Percentiles rank a stretch among this genome's conserved stretches.
These are phyloP conservation scores for Serendipita sp. DNA, from an alignment of 768 basidiomycete genomes.

Conservation along the genomic window DNA sequence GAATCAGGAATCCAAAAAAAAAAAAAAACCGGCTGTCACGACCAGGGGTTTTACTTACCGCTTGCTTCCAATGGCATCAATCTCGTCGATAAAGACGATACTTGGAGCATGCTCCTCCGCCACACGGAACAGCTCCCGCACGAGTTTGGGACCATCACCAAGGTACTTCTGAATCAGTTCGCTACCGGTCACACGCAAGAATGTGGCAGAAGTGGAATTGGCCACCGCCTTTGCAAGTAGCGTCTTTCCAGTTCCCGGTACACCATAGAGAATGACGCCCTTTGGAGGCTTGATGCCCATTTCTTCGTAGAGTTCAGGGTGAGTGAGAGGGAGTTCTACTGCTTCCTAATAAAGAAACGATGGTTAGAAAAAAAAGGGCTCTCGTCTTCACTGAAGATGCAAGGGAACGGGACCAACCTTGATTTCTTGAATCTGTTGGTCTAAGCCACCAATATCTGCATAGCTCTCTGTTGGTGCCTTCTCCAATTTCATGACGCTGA, in stretches of 20 bases:
- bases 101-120: slow-evolving; percentile 97
- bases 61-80: slow-evolving; percentile 96
- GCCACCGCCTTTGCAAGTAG: slow-evolving; percentile 94
- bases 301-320: slow-evolving; percentile 97
- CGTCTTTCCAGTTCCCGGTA: slow-evolving; percentile 96
- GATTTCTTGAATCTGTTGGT: slow-evolving; percentile 96
- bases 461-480: slow-evolving; percentile 99
- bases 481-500: slow-evolving; percentile 97
- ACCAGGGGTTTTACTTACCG: slow-evolving; percentile 36
- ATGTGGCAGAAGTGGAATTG: slow-evolving; percentile 95
- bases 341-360: slow-evolving; percentile 50
- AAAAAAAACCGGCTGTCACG: not conserved
- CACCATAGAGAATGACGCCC: slow-evolving; percentile 97
- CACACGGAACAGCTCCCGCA: slow-evolving; percentile 90
- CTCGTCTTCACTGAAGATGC: not conserved
- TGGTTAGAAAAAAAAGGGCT: not conserved
- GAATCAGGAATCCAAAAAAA: not conserved
- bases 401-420: slow-evolving; percentile 39
- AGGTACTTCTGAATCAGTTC: slow-evolving; percentile 99
- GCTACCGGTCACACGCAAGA: slow-evolving; percentile 91
- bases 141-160: slow-evolving; percentile 95
- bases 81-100: slow-evolving; percentile 99
- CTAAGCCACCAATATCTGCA: slow-evolving; percentile 93
- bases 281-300: slow-evolving; percentile 99
- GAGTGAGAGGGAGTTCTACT: slow-evolving; percentile 90